Evolutionary conservation across 495 filamentous ascomycete genomes (phyloP).

Genomic region (Lophium mytilinum): DNA sequence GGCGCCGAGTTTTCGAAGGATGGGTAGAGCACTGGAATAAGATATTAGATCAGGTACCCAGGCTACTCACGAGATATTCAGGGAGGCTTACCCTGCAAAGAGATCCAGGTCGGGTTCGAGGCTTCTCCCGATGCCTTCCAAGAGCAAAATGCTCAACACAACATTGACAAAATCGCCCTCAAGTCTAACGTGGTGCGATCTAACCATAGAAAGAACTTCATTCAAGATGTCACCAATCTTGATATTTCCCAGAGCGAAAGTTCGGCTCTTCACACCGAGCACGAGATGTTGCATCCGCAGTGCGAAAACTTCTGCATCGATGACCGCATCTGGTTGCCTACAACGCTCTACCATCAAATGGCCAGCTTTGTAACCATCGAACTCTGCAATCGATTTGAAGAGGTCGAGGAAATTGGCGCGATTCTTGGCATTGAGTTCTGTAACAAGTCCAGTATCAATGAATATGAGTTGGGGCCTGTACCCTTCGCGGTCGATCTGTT

Average conservation of each 20-base stretch:
- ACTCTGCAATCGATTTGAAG: conserved; percentile 92
- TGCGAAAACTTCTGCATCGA: conserved; percentile 83
- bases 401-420: conserved; percentile 89
- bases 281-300: conserved; percentile 96
- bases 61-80: not conserved
- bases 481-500: conserved; percentile 76
- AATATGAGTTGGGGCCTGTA: conserved; percentile 94
- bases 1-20: conserved; percentile 78
- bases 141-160: conserved; percentile 83
- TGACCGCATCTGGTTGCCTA: conserved; percentile 78
- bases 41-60: not conserved
- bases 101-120: conserved; percentile 84
- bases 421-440: conserved; percentile 80
- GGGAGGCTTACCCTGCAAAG: conserved; percentile 57
- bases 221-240: conserved; percentile 93
- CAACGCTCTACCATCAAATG: conserved; percentile 94
- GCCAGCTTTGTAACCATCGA: conserved; percentile 92
- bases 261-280: conserved; percentile 76
- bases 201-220: conserved; percentile 85
- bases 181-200: conserved; percentile 83
- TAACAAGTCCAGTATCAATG: conserved; percentile 95
- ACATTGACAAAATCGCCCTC: conserved; percentile 99
- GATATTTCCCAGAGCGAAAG: conserved; percentile 87
- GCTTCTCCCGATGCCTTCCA: conserved; percentile 88
- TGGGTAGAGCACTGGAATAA: conserved; percentile 66